Evolutionary conservation across 106 monocot species (phyloP).

Genomic region (Ottelia alismoides): DNA sequence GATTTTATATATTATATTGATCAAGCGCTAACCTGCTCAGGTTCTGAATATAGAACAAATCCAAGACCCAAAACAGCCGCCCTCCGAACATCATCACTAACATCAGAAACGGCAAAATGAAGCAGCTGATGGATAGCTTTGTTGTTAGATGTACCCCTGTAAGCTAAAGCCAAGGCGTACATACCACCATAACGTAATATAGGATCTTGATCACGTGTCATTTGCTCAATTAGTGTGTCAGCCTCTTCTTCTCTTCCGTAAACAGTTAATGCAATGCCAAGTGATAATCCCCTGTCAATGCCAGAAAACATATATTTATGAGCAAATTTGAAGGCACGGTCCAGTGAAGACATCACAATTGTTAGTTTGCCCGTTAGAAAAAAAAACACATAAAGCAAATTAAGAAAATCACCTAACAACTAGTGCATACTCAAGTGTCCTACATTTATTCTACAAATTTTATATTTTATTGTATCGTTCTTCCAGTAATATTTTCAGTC

Average conservation of each 20-base stretch:
- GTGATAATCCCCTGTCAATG: slow-evolving; percentile 49
- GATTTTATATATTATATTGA: too few species aligned
- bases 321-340: too few species aligned
- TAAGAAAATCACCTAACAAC: too few species aligned
- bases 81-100: slow-evolving; percentile 97
- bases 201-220: slow-evolving; percentile 98
- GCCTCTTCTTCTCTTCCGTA: slow-evolving; percentile 99
- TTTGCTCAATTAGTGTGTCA: slow-evolving; percentile 90
- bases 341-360: too few species aligned
- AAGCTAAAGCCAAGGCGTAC: slow-evolving; percentile 94
- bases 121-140: slow-evolving; percentile 98
- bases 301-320: not conserved
- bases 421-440: too few species aligned
- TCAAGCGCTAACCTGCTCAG: slow-evolving; percentile 77
- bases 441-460: too few species aligned
- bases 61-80: slow-evolving; percentile 98
- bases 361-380: too few species aligned
- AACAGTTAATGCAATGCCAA: slow-evolving; percentile 92
- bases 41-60: slow-evolving; percentile 88
- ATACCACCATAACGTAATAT: slow-evolving; percentile 99
- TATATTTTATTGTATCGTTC: too few species aligned
- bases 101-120: slow-evolving; percentile 99
- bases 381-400: too few species aligned
- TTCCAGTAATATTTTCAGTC: too few species aligned
- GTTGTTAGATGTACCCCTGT: slow-evolving; percentile 94